Base-by-base conservation (phyloP, 169 alveolate genomes). In the Cryptosporidium ubiquitum region DNA sequence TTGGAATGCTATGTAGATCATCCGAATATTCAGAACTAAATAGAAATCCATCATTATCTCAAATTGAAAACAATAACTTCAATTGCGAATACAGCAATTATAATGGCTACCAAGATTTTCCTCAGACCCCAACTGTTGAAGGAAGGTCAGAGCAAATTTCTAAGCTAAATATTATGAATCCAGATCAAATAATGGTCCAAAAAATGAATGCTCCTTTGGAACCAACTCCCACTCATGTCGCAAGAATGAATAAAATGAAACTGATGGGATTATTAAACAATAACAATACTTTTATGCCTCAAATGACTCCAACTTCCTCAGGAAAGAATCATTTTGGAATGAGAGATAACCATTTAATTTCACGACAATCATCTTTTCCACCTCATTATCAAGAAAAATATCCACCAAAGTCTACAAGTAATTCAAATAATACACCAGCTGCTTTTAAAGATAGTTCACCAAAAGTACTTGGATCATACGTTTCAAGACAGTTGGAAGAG, bases 181-280 rank as follows among this genome's bases (percentile, higher is more conserved):
- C 89, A 26, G 89, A 79, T 61, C 60, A 61, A 37, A 79, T 79
- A 20, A 29, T 44, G 16, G 47, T 61, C 20, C 86, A 79, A 64
- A 58, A 79, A 49, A 44, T 61, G 55, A 58, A 47, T 58, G 68
- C 40, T n/a, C 89, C 73, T 16, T 31, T 79, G 16, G 89, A 79
- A 42, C 89, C 89, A 16, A 79, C 89, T 35, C 89, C 89, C 31
- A 79, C 89, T 37, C 79, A 79, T 61, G 89, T 79, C 10, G 89
- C 89, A 42, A 79, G 31, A 29, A 64, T 79, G 89, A 79, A 79
- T 44, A 79, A 79, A 31, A 61, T 79, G 89, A 57, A 71, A 10
- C 58, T 73, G 12, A 55, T 73, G 85, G 85, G 85, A 18, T 20
- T 73, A 37, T 16, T 20, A 33, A 58, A 58, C n/a, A 52, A 51